Evolutionary conservation across 306 rosid species (phyloP), one percentile per base, ranked within the genome.

Genomic region (Vicia villosa): DNA sequence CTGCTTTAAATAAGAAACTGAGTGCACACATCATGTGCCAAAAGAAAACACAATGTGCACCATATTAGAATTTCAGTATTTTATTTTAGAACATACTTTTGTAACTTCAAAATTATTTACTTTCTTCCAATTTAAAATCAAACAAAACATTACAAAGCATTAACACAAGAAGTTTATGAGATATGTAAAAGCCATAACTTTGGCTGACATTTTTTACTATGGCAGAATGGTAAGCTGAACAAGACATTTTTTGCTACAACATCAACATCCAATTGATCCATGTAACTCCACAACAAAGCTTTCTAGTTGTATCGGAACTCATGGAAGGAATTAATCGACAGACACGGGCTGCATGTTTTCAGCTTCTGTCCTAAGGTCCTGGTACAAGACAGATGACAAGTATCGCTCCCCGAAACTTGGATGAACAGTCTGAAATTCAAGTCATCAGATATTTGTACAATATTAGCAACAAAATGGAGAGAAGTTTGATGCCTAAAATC

Each of bases 391-490:
- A 26, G 99, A 91, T 17, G 99, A 94, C 85, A 94, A 74, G 77
- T 94, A 94, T 71, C 99, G 83, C 66, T 94, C 99, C 10, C 99
- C 99, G 0, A 94, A 94, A 78, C 99, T 94, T 19, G 99, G 91
- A 75, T 94, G 99, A 69, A 94, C 43, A 6, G 99, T 94, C 99
- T 94, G 81, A 79, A 73, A 72, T 71, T 70, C 79, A 81, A 60
- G 14, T 37, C 69, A 72, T 28, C 74, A 65, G 58, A 21, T 41
- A 42, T 76, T 20, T 10, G 19, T 30, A 46, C 47, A 41, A 42
- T 6, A 72, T 77, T 43, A 68, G 56, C 43, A 77, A 49, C 45
- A 55, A 45, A 16, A 28, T 41, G 16, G 52, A 43, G 65, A n/a
- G n/a, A n/a, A n/a, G 12, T 59, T 66, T 61, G 15, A 38, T 8